phyloP scores from a whole-genome alignment of 176 grass and related monocot genomes.

The Dactylis glomerata region DNA sequence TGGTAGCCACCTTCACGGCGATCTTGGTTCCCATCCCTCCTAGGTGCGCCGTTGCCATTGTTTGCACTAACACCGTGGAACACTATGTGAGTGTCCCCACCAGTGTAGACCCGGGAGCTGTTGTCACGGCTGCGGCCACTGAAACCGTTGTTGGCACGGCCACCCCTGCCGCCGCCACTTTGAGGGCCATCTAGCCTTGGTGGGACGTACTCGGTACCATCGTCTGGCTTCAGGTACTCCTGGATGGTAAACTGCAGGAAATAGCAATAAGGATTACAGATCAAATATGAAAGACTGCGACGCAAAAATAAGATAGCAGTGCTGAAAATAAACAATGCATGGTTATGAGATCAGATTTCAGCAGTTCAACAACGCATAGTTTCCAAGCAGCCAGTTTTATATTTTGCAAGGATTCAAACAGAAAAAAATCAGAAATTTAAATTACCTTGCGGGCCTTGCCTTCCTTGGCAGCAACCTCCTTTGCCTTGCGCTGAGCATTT shows the following conservation, averaged over 20 bases:
- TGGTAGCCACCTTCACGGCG: not conserved
- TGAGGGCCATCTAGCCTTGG: not conserved
- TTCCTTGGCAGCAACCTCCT: not conserved
- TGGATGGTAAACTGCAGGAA: conserved; percentile 28
- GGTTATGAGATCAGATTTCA: no score
- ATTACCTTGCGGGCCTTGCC: conserved; percentile 9
- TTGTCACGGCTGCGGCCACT: not conserved
- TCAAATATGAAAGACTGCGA: not conserved
- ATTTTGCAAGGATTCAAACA: not conserved
- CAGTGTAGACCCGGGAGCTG: not conserved
- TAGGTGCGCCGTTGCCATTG: not conserved
- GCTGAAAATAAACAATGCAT: not conserved
- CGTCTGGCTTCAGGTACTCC: not conserved
- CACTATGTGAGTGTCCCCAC: not conserved
- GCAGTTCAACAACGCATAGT: no score
- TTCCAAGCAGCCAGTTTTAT: no score
- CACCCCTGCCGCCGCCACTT: not conserved
- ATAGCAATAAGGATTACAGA: not conserved
- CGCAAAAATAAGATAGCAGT: not conserved
- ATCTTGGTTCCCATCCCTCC: not conserved
- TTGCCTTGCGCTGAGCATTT: conserved; percentile 3
- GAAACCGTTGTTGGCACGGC: not conserved
- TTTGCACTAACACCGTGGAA: not conserved
- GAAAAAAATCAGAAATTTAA: not conserved
- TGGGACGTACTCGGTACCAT: not conserved